Evolutionary conservation across 176 grass and related monocot genomes (phyloP).

Genomic region (Hyparrhenia diplandra): DNA sequence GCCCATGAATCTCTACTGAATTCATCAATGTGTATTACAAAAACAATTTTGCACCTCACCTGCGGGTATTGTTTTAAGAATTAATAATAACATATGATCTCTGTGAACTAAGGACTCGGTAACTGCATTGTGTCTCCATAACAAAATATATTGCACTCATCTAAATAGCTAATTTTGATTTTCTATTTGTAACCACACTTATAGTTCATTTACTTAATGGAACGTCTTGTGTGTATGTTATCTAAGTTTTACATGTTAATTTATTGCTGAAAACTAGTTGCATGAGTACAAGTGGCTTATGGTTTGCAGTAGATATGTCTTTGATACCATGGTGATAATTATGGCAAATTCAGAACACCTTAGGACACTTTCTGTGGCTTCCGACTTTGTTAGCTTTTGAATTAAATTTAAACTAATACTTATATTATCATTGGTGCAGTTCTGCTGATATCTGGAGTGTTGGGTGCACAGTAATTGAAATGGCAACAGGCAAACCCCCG

Average conservation of each 20-base stretch:
- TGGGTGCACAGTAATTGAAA: conserved; percentile 96
- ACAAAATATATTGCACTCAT: not conserved
- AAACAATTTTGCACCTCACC: not conserved
- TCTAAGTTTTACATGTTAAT: not conserved
- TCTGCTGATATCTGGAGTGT: conserved; percentile 96
- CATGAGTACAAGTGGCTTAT: not conserved
- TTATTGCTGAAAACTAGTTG: not conserved
- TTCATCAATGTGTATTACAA: conserved; percentile 1
- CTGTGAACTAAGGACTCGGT: not conserved
- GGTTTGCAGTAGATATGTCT: not conserved
- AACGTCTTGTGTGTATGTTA: not conserved
- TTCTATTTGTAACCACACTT: not conserved
- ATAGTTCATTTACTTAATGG: not conserved
- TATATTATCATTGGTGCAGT: conserved; percentile 36
- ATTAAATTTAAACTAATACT: conserved; percentile 14
- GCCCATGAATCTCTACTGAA: not conserved
- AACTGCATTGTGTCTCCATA: not conserved
- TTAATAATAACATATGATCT: not conserved
- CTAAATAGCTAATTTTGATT: not conserved
- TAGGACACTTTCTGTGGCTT: not conserved
- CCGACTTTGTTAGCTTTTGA: conserved; percentile 5
- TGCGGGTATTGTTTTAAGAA: not conserved
- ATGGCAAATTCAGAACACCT: not conserved
- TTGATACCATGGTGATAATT: not conserved
- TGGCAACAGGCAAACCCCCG: conserved; percentile 88